Conservation (phyloP, 2,329 filamentous ascomycete species). For the Ophiocordyceps polyrhachis-furcata region DNA sequence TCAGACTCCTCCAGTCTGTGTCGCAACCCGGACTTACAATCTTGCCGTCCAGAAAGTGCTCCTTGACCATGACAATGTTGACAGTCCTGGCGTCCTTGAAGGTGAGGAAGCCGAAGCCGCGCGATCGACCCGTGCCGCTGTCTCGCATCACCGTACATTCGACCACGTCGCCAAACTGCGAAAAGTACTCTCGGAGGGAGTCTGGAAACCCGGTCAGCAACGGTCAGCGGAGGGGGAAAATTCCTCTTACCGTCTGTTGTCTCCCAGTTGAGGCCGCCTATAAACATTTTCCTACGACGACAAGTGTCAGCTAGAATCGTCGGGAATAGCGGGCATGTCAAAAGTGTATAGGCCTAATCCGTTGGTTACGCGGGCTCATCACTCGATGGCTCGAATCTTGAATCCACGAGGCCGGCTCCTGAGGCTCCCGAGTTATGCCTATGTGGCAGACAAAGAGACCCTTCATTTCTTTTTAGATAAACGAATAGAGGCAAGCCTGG, state of each 20-base stretch:
- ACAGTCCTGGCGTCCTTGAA: slow-evolving; percentile 97
- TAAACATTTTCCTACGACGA: slow-evolving; percentile 85
- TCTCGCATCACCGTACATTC: slow-evolving; percentile 99
- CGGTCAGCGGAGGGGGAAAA: too few species aligned
- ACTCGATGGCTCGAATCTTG: not conserved
- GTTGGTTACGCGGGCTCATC: not conserved
- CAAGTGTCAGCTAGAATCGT: slow-evolving; percentile 1
- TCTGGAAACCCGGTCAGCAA: too few species aligned
- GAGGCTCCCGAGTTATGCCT: not conserved
- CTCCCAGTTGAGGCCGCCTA: slow-evolving; percentile 96
- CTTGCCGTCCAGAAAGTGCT: slow-evolving; percentile 94
- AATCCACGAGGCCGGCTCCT: not conserved
- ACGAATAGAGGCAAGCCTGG: not conserved
- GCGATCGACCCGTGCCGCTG: slow-evolving; percentile 76
- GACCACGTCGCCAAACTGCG: slow-evolving; percentile 89
- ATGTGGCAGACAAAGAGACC: too few species aligned
- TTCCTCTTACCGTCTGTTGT: slow-evolving; percentile 52
- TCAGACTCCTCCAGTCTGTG: too few species aligned
- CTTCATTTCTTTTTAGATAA: not conserved
- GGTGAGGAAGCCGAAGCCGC: slow-evolving; percentile 93
- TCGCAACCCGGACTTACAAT: slow-evolving; percentile 51
- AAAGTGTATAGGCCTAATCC: not conserved
- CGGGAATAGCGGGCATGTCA: not conserved
- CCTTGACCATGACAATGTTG: slow-evolving; percentile 99
- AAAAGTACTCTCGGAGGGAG: slow-evolving; percentile 91